Evolutionary conservation across 345 rosid genomes (phyloP).

Genomic region (Turritis glabra): DNA sequence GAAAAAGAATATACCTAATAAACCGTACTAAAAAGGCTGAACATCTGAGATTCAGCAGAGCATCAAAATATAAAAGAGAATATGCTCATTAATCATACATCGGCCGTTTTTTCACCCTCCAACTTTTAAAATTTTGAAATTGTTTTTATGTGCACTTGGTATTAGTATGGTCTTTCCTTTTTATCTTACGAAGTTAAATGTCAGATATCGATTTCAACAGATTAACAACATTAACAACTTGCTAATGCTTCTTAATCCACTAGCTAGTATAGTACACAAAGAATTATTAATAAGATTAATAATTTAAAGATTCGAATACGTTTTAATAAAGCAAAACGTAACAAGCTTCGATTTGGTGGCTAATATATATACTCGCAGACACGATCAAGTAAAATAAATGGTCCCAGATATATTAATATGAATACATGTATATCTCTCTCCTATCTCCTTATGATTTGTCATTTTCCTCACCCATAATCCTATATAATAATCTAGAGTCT

Average conservation of each 20-base stretch:
- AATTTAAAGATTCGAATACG: not conserved
- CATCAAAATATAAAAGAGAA: conserved; percentile 32
- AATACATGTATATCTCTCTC: not conserved
- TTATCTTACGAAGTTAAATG: not conserved
- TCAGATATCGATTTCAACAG: not conserved
- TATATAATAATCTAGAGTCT: conserved; percentile 27
- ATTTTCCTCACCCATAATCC: conserved; percentile 22
- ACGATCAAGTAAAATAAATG: conserved; percentile 2
- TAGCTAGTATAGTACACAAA: not conserved
- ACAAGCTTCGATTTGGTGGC: conserved; percentile 7
- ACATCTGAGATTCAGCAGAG: conserved; percentile 26
- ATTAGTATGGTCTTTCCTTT: not conserved
- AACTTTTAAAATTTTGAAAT: not conserved
- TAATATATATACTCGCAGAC: not conserved
- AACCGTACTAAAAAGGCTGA: not conserved
- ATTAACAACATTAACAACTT: not conserved
- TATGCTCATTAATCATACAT: conserved; percentile 27
- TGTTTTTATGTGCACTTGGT: not conserved
- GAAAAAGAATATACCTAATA: conserved; percentile 31
- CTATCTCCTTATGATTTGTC: conserved; percentile 34
- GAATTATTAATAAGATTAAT: not conserved
- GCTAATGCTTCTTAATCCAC: not conserved
- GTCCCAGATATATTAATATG: conserved; percentile 18
- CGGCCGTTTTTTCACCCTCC: not conserved
- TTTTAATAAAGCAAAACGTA: not conserved